Evolutionary conservation across 805 yeast species (phyloP).

Genomic region (Candida morakotiae): DNA sequence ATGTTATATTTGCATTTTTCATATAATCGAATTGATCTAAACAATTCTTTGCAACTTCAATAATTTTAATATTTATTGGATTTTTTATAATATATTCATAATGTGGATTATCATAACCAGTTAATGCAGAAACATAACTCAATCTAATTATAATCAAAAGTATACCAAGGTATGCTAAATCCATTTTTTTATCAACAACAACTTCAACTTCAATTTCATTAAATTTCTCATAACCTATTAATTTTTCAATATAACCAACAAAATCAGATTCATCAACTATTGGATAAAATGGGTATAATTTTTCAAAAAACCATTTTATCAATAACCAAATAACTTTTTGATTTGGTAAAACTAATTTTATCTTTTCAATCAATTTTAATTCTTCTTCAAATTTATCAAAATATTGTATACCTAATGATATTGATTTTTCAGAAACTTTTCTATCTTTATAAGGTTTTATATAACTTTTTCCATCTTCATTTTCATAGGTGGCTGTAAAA

Average conservation of each 20-base stretch:
- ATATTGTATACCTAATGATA: constrained; percentile 21
- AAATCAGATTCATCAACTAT: constrained; percentile 57
- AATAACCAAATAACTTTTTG: constrained; percentile 52
- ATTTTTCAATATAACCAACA: constrained; percentile 28
- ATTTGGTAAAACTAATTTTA: constrained; percentile 46
- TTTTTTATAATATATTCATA: constrained; percentile 22
- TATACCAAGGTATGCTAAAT: constrained; percentile 32
- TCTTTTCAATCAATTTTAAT: constrained; percentile 38
- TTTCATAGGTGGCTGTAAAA: constrained; percentile 8
- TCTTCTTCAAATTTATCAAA: constrained; percentile 28
- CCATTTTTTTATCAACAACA: constrained; percentile 26
- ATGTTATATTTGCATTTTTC: constrained; percentile 40
- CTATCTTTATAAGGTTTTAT: constrained; percentile 5
- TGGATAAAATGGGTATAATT: constrained; percentile 62
- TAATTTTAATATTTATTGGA: constrained; percentile 28
- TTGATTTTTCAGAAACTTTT: constrained; percentile 9
- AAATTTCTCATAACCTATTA: constrained; percentile 12
- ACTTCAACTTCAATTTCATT: constrained; percentile 20
- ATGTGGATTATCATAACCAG: constrained; percentile 22
- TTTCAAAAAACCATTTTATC: constrained; percentile 55
- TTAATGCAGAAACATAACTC: constrained; percentile 30
- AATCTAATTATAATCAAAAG: constrained; percentile 31
- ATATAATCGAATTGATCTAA: constrained; percentile 30
- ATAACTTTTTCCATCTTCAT: constrained; percentile 12
- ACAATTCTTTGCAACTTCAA: constrained; percentile 31